Conservation (phyloP, 2,329 filamentous ascomycete species). For the Aspergillus fijiensis region DNA sequence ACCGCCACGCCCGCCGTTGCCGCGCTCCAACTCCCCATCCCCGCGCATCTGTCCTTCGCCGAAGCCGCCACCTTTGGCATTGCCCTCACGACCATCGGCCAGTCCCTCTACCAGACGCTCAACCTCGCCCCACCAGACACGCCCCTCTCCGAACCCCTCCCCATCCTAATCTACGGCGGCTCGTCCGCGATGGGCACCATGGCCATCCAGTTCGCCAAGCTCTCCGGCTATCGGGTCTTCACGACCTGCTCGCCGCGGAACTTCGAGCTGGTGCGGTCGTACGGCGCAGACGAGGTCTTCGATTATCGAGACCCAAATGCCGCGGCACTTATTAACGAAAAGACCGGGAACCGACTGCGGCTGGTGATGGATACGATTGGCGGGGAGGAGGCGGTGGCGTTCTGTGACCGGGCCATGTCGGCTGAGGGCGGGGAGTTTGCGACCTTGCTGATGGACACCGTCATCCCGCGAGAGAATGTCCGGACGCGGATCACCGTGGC, state of each 20-base stretch:
- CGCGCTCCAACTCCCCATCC: constrained; percentile 49
- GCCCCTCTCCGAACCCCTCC: constrained; percentile 16
- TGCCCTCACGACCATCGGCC: constrained; percentile 53
- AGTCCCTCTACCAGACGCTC: constrained; percentile 40
- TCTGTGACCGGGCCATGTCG: constrained; percentile 35
- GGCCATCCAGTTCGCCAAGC: constrained; percentile 42
- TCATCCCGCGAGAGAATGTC: constrained; percentile 32
- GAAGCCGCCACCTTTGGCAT: constrained; percentile 54
- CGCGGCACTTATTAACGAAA: constrained; percentile 29
- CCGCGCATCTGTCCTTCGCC: constrained; percentile 50
- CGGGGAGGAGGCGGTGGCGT: constrained; percentile 21
- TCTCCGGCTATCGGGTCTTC: constrained; percentile 32
- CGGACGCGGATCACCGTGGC: constrained; percentile 27
- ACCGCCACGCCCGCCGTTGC: constrained; percentile 54
- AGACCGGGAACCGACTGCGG: constrained; percentile 32
- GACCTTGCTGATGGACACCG: constrained; percentile 20
- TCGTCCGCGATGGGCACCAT: constrained; percentile 38
- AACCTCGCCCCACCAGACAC: constrained; percentile 27
- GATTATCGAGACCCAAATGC: constrained; percentile 30
- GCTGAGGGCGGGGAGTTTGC: constrained; percentile 30
- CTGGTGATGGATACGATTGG: constrained; percentile 38
- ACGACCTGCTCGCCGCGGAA: constrained; percentile 37
- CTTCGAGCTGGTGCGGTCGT: constrained; percentile 31
- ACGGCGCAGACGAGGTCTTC: constrained; percentile 35
- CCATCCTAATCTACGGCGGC: constrained; percentile 43